Conservation (phyloP, 768 basidiomycete genomes). For the Psilocybe cubensis region DNA sequence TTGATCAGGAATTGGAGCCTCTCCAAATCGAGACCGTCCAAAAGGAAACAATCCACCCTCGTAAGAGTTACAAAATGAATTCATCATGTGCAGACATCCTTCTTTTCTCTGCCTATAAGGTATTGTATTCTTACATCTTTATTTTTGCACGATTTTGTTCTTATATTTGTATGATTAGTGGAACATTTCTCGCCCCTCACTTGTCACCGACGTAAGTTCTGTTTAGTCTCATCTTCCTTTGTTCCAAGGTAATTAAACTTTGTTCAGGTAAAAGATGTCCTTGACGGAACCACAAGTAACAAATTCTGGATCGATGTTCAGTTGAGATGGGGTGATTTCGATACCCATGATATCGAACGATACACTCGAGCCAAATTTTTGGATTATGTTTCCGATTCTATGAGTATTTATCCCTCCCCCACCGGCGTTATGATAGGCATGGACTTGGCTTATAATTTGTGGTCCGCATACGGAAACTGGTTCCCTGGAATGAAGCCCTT, state of each 20-base stretch:
- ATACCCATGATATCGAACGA: constrained; percentile 98
- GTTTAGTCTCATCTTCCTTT: not conserved
- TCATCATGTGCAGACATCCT: constrained; percentile 99
- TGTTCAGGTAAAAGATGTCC: constrained; percentile 83
- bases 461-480: constrained; percentile 99
- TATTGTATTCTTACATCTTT: constrained; percentile 18
- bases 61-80: constrained; percentile 99
- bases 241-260: not conserved
- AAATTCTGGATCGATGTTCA: constrained; percentile 99
- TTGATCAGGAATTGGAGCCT: constrained; percentile 98
- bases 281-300: constrained; percentile 97
- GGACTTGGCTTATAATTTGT: constrained; percentile 97
- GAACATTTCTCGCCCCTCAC: constrained; percentile 96
- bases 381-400: constrained; percentile 96
- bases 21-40: constrained; percentile 99
- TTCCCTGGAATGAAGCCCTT: constrained; percentile 99
- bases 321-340: constrained; percentile 97
- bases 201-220: constrained; percentile 83
- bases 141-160: not conserved
- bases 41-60: constrained; percentile 99
- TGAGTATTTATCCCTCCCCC: constrained; percentile 99
- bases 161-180: constrained; percentile 52
- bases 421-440: constrained; percentile 99
- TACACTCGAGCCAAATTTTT: constrained; percentile 99
- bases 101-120: constrained; percentile 93